These are phyloP conservation scores for Phlyctochytrium arcticum DNA, from an alignment of 192 early-diverging fungal species.

Conservation along the genomic window DNA sequence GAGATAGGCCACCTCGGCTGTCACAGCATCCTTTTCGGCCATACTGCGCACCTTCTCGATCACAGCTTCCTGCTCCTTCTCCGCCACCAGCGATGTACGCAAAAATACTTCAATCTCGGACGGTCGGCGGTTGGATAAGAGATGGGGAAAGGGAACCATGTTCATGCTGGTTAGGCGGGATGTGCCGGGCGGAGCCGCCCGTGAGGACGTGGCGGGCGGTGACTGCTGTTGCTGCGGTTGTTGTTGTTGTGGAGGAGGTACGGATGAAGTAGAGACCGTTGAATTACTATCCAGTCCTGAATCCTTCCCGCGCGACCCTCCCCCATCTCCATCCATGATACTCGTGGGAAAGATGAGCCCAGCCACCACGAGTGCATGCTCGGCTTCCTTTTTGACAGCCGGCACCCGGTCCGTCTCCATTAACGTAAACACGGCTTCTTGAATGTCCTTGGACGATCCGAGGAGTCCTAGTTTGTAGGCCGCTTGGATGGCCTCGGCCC, in stretches of 20 bases:
- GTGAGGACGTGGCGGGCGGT: background rate
- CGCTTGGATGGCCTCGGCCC: conserved; percentile 44
- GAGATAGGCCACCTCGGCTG: conserved; percentile 36
- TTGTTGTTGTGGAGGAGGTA: no score
- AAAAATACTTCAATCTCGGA: conserved; percentile 41
- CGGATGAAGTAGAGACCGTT: background rate
- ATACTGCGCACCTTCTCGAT: conserved; percentile 44
- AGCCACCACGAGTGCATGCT: conserved; percentile 27
- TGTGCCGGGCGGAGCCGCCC: background rate
- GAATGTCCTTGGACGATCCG: conserved; percentile 20
- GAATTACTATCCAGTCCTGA: background rate
- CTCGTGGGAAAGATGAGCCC: conserved; percentile 23
- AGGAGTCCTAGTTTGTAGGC: conserved; percentile 31
- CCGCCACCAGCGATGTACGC: conserved; percentile 31
- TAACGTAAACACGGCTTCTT: conserved; percentile 34
- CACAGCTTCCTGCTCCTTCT: conserved; percentile 38
- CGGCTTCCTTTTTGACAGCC: conserved; percentile 40
- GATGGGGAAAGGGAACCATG: conserved; percentile 23
- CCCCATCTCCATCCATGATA: background rate
- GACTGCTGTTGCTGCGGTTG: background rate
- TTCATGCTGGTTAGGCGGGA: background rate
- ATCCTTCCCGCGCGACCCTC: background rate
- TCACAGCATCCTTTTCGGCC: conserved; percentile 32
- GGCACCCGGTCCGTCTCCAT: conserved; percentile 35
- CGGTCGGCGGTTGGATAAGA: conserved; percentile 18